These are phyloP conservation scores for Magnaporthiopsis poae DNA, from an alignment of 2,329 filamentous ascomycete species.

Conservation along the genomic window DNA sequence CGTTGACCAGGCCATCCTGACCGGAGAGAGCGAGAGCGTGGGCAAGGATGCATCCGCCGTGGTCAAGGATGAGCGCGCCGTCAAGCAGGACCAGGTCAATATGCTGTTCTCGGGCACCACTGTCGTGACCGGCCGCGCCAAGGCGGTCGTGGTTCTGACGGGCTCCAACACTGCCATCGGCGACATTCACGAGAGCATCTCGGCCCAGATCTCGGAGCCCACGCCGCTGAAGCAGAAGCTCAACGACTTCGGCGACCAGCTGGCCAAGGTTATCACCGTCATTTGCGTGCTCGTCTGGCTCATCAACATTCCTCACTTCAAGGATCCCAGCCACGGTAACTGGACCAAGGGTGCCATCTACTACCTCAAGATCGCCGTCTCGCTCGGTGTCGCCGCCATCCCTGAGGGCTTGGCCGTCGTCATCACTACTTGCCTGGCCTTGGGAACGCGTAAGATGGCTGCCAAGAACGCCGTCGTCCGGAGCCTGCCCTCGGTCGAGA, in stretches of 20 bases:
- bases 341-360: slow-evolving; percentile 98
- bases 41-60: slow-evolving; percentile 63
- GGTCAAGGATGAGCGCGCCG: slow-evolving; percentile 70
- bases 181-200: slow-evolving; percentile 97
- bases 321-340: slow-evolving; percentile 80
- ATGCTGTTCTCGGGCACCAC: slow-evolving; percentile 98
- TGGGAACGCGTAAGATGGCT: slow-evolving; percentile 97
- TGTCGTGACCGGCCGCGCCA: slow-evolving; percentile 87
- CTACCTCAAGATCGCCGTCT: slow-evolving; percentile 98
- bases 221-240: slow-evolving; percentile 97
- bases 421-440: slow-evolving; percentile 93
- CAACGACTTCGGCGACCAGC: slow-evolving; percentile 89
- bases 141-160: slow-evolving; percentile 80
- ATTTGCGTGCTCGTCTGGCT: slow-evolving; percentile 96
- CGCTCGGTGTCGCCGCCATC: slow-evolving; percentile 92
- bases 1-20: slow-evolving; percentile 92
- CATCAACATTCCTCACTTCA: slow-evolving; percentile 97
- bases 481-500: slow-evolving; percentile 93
- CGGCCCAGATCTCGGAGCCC: slow-evolving; percentile 91
- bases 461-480: slow-evolving; percentile 95
- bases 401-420: slow-evolving; percentile 95
- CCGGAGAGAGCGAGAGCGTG: slow-evolving; percentile 94
- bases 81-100: slow-evolving; percentile 95
- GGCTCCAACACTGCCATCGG: slow-evolving; percentile 88
- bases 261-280: slow-evolving; percentile 95